Base-by-base conservation (phyloP, 2,329 filamentous ascomycete species). In the Pseudopithomyces maydicus region DNA sequence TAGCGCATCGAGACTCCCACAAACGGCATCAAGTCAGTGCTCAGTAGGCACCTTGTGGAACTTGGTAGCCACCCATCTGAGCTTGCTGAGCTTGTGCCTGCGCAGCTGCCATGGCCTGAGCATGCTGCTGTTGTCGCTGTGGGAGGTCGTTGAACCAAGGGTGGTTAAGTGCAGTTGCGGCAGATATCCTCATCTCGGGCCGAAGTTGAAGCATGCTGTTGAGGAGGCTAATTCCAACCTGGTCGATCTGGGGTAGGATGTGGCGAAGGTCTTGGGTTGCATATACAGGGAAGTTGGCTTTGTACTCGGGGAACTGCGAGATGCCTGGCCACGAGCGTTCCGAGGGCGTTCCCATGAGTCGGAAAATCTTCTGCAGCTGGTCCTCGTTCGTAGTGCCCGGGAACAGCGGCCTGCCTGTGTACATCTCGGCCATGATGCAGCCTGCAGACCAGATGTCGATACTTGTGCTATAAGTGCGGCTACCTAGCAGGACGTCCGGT, bases 401-500 rank as follows among this genome's bases (percentile, higher is more conserved):
- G 80, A 99, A 99, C 6, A 99, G 84, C 0, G 95, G 95, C 17
- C 95, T 86, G 3, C 95, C 95, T 0, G 94, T 97, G 77, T 96
- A 98, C 92, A 99, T 97, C 79, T 99, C 95, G 10, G 95, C 95
- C 95, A 99, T 98, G 82, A 99, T 99, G 77, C 95, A 99, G 55
- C 95, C 95, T 6, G 95, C 95, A 6, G 92, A 97, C 95, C 95
- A 99, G 74, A 99, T 98, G 72, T 99, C 95, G 76, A 99, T 98
- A 79, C 92, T 96, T n/a, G 95, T 99, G 79, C 97, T 99, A 81
- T 99, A 99, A 20, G 95, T 98, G 64, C 95, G 84, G 69, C 90
- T 95, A 51, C 95, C 95, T 44, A 99, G 85, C 50, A 99, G 85
- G 45, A 99, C 95, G 70, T 99, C 95, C 0, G 95, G 95, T 0